Evolutionary conservation across 331 rosid species (phyloP).

Genomic region (Phaseolus coccineus): DNA sequence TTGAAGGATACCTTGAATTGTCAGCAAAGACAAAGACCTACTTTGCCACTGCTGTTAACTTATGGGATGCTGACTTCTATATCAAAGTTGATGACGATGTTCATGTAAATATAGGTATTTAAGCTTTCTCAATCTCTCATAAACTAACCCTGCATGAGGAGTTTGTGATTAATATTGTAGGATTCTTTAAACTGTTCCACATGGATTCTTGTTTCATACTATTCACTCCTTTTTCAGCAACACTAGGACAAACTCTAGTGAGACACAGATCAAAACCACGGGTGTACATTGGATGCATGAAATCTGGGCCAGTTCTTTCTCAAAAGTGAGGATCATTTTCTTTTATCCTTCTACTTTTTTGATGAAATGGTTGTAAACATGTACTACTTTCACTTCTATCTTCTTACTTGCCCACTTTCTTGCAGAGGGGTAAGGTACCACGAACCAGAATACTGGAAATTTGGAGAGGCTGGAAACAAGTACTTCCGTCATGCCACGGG

Average conservation of each 20-base stretch:
- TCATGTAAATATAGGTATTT: slow-evolving; percentile 95
- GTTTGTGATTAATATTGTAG: not conserved
- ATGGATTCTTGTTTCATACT: too few relatives aligned
- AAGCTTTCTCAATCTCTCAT: slow-evolving; percentile 19
- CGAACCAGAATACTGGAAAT: slow-evolving; percentile 96
- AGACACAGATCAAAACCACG: slow-evolving; percentile 83
- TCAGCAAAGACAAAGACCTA: slow-evolving; percentile 91
- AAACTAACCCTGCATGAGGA: not conserved
- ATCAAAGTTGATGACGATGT: slow-evolving; percentile 98
- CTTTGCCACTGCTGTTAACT: slow-evolving; percentile 83
- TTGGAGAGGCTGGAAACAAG: slow-evolving; percentile 94
- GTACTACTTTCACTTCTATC: slow-evolving; percentile 23
- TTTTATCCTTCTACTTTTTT: not conserved
- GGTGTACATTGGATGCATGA: slow-evolving; percentile 96
- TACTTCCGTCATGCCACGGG: slow-evolving; percentile 99
- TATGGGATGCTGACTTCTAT: slow-evolving; percentile 98
- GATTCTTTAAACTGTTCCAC: not conserved
- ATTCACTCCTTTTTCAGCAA: slow-evolving; percentile 66
- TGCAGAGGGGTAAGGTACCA: slow-evolving; percentile 96
- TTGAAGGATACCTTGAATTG: slow-evolving; percentile 95
- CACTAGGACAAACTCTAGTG: slow-evolving; percentile 85
- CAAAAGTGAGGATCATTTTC: slow-evolving; percentile 69
- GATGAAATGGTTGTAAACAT: not conserved
- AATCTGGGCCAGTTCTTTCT: slow-evolving; percentile 94
- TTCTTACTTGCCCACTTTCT: slow-evolving; percentile 47